Base-by-base conservation (phyloP, 1,284 basidiomycete species). In the Leucoagaricus sp. region DNA sequence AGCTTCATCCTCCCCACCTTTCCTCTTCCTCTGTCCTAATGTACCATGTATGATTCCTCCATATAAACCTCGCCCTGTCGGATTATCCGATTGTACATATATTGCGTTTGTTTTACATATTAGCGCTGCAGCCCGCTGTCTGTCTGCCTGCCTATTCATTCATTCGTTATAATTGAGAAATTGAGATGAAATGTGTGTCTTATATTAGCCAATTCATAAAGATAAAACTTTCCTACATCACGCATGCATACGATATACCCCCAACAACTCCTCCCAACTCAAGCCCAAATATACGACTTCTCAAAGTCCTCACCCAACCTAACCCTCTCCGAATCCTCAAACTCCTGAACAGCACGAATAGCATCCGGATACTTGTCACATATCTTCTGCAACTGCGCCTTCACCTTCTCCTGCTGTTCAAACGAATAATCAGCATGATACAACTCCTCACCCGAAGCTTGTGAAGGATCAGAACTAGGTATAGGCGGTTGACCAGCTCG, bases 351-450 rank as follows among this genome's bases (percentile, higher is more conserved):
- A 6, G 72, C 61, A 23, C 65, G 62, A 34, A 84, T 69, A 4
- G 86, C 76, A 28, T 75, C 67, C 1, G 87, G 86, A 60, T 74
- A 86, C 17, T 74, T 70, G 36, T 64, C 61, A 64, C 76, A 72
- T 54, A 89, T 78, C 28, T 68, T 71, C 2, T 66, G 60, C 4
- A 87, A 67, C 34, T 78, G 69, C 46, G 66, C 65, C 17, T 63
- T 65, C 21, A 84, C 80, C 36, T 59, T 55, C 15, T 55, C 54
- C n/a, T 46, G 42, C n/a, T 57, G 42, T 26, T 51, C 49, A 13
- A 33, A 26, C 15, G 49, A 28, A 28, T 51, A 45, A n/a, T 45
- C 42, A 21, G n/a, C 49, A 36, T 47, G 19, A 31, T 57, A 46
- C 23, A 40, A 7, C 15, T 47, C 55, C 26, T 47, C 49, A 28